Conservation (phyloP, 768 basidiomycete species). For the Xerocomellus dryophilus region DNA sequence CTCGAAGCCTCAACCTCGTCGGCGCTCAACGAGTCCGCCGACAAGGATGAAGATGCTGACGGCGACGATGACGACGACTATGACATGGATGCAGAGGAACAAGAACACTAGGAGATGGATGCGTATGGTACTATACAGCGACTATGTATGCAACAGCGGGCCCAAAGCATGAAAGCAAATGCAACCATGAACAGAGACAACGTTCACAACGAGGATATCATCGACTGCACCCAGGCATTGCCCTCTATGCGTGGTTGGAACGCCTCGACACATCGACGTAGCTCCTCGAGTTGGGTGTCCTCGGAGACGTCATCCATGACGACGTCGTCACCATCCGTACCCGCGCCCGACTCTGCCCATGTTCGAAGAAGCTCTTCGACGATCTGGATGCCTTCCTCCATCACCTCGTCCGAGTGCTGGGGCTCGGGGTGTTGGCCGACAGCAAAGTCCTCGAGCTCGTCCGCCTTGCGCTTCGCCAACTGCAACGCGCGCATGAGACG, state of each 20-base stretch:
- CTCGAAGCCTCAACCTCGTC: neutral
- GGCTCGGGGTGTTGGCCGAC: constrained; percentile 38
- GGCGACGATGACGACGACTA: neutral
- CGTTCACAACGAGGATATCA: constrained; percentile 44
- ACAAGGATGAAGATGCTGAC: constrained; percentile 3
- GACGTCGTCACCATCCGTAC: constrained; percentile 42
- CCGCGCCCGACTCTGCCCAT: constrained; percentile 53
- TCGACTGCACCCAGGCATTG: constrained; percentile 73
- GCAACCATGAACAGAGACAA: neutral
- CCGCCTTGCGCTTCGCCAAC: constrained; percentile 90
- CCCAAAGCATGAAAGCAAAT: neutral
- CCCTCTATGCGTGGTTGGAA: constrained; percentile 68
- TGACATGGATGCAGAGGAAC: constrained; percentile 12
- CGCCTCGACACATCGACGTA: constrained; percentile 62
- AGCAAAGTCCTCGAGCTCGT: constrained; percentile 85
- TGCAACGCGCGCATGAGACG: constrained; percentile 26
- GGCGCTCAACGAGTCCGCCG: neutral
- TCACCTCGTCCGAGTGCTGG: constrained; percentile 54
- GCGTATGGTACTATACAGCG: constrained; percentile 11
- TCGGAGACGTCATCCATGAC: constrained; percentile 47
- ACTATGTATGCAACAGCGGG: constrained; percentile 1
- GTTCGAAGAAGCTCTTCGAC: constrained; percentile 73
- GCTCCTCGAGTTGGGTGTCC: constrained; percentile 38
- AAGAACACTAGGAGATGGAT: constrained; percentile 10
- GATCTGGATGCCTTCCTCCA: constrained; percentile 75